A percentile compares a stretch with the other conserved stretches of the same genome.
These are phyloP conservation scores for Scedosporium boydii DNA, from an alignment of 2,329 filamentous ascomycete species.

Conservation along the genomic window DNA sequence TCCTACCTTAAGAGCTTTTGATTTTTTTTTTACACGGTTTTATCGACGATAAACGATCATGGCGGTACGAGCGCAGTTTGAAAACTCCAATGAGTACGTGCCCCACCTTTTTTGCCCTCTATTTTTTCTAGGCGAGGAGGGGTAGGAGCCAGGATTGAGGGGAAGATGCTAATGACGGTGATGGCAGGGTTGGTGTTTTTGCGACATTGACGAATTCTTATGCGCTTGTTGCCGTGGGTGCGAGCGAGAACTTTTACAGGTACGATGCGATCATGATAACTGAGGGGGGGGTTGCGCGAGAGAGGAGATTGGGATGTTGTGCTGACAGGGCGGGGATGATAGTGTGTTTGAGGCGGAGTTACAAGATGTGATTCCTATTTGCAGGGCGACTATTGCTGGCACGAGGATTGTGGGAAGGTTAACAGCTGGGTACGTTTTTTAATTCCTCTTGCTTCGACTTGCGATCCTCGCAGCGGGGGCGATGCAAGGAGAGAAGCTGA, in stretches of 20 bases:
- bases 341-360: constrained; percentile 96
- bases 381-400: constrained; percentile 91
- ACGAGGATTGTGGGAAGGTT: constrained; percentile 92
- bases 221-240: constrained; percentile 85
- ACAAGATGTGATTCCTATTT: constrained; percentile 94
- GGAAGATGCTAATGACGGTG: background rate
- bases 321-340: constrained; percentile 3
- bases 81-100: constrained; percentile 81
- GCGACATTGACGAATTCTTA: constrained; percentile 95
- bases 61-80: constrained; percentile 67
- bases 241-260: constrained; percentile 98
- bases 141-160: background rate
- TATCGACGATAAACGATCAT: constrained; percentile 28
- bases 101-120: background rate
- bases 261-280: constrained; percentile 22
- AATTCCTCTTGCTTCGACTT: background rate
- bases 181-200: constrained; percentile 82
- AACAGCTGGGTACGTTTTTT: constrained; percentile 65
- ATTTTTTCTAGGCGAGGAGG: background rate
- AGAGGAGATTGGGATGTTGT: background rate
- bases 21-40: constrained; percentile 3
- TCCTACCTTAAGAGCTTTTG: background rate
- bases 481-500: background rate
- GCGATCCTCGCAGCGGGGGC: background rate
- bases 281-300: background rate